These are phyloP conservation scores for Candida pseudoviswanathii DNA, from an alignment of 1,139 yeast genomes.

Conservation along the genomic window DNA sequence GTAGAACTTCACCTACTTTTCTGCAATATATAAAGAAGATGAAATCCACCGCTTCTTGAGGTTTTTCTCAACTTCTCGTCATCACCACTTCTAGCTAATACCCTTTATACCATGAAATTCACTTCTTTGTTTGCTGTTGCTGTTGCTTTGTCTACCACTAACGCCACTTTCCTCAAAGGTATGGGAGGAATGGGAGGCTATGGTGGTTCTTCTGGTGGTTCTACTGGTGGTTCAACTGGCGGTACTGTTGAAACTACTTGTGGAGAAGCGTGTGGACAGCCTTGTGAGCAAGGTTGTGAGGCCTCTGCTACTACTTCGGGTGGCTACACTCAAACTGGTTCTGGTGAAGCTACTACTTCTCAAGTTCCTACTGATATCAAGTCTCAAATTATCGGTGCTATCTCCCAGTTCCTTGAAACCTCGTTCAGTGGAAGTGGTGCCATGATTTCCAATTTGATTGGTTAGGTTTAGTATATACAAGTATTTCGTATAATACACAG, in stretches of 20 bases:
- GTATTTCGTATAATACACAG: background rate
- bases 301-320: background rate
- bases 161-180: background rate
- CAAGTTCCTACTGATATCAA: background rate
- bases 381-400: background rate
- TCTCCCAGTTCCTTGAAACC: background rate
- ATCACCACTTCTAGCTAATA: background rate
- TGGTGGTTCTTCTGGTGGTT: background rate
- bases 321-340: background rate
- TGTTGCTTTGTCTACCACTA: background rate
- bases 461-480: background rate
- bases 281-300: background rate
- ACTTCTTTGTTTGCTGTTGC: background rate
- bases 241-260: background rate
- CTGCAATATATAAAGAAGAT: background rate
- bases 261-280: background rate
- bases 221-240: background rate
- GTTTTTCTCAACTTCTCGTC: background rate
- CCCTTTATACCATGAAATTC: background rate
- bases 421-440: background rate
- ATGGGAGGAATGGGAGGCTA: background rate
- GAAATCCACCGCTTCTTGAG: background rate
- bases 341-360: background rate
- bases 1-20: background rate
- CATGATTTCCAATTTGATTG: background rate